Percentiles rank a stretch among this genome's conserved stretches.
Conservation (phyloP, 2,329 filamentous ascomycete genomes). For the Xylariales sp. region DNA sequence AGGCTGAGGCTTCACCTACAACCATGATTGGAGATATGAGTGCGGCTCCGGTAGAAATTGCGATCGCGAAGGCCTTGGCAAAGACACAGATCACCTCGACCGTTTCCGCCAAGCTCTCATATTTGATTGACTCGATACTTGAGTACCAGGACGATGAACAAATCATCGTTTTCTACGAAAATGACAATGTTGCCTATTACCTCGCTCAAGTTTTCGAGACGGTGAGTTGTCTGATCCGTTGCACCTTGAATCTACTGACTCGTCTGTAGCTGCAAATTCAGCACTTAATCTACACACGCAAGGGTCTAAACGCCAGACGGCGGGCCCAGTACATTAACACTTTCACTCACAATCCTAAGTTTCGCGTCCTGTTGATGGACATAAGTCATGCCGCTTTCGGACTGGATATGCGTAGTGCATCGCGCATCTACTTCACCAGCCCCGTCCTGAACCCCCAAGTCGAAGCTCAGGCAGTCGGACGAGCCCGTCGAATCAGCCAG, state of each 20-base stretch:
- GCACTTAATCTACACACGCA: slow-evolving; percentile 64
- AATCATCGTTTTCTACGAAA: slow-evolving; percentile 89
- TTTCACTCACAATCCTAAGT: slow-evolving; percentile 65
- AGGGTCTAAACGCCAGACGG: slow-evolving; percentile 49
- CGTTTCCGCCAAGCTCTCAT: slow-evolving; percentile 80
- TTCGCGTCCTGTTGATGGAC: slow-evolving; percentile 82
- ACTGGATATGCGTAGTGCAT: slow-evolving; percentile 77
- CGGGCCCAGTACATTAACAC: slow-evolving; percentile 72
- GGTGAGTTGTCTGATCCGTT: slow-evolving; percentile 28
- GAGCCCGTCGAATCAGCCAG: slow-evolving; percentile 84
- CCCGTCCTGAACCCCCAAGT: slow-evolving; percentile 82
- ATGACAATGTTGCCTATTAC: slow-evolving; percentile 81
- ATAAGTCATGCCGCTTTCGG: slow-evolving; percentile 85
- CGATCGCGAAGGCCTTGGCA: slow-evolving; percentile 47
- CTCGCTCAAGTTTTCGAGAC: slow-evolving; percentile 78
- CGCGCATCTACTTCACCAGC: slow-evolving; percentile 82
- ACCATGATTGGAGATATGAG: slow-evolving; percentile 24
- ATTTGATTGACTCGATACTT: slow-evolving; percentile 70
- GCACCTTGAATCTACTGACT: neutral
- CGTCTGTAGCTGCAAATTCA: slow-evolving; percentile 47
- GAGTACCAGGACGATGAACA: slow-evolving; percentile 69
- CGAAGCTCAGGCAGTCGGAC: slow-evolving; percentile 87
- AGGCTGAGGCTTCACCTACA: slow-evolving; percentile 14
- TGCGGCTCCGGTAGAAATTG: slow-evolving; percentile 32
- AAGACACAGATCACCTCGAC: slow-evolving; percentile 68